These are phyloP conservation scores for Colletotrichum magnum DNA, from an alignment of 2,329 filamentous ascomycete species.

Conservation along the genomic window DNA sequence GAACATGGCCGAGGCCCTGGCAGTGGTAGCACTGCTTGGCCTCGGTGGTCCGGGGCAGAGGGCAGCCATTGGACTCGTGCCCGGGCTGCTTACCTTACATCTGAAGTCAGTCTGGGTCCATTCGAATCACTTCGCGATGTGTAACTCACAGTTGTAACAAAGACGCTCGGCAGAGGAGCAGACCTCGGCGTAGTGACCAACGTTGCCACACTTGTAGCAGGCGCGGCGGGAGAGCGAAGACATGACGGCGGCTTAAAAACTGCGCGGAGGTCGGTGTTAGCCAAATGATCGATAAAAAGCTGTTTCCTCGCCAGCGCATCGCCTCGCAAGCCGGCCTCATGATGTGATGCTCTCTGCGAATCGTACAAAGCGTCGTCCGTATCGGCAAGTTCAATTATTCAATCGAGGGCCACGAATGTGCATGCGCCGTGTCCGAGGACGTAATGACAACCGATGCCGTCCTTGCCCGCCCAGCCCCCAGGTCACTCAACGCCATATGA, in stretches of 20 bases:
- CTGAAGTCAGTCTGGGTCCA: conserved; percentile 12
- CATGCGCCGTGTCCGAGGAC: no score
- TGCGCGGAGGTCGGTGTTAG: conserved; percentile 21
- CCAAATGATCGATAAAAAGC: conserved; percentile 41
- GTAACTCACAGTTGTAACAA: conserved; percentile 95
- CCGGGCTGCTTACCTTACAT: conserved; percentile 84
- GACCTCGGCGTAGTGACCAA: conserved; percentile 87
- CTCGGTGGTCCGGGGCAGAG: conserved; percentile 95
- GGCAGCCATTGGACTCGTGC: conserved; percentile 98
- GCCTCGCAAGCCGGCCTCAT: no score
- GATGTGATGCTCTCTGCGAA: no score
- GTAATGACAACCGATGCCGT: no score
- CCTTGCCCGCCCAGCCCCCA: no score
- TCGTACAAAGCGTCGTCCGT: no score
- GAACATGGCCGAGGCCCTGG: conserved; percentile 97
- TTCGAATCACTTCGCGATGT: not conserved
- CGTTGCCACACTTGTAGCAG: conserved; percentile 88
- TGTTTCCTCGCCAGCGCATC: conserved; percentile 28
- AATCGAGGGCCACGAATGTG: no score
- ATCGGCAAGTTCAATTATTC: no score
- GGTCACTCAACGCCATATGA: no score
- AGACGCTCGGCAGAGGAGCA: conserved; percentile 98
- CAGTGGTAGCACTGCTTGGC: conserved; percentile 99
- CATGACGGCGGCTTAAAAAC: conserved; percentile 65
- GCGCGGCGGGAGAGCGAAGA: conserved; percentile 86